Base-by-base conservation (phyloP, 2,329 filamentous ascomycete genomes). In the Ascosphaera pollenicola region DNA sequence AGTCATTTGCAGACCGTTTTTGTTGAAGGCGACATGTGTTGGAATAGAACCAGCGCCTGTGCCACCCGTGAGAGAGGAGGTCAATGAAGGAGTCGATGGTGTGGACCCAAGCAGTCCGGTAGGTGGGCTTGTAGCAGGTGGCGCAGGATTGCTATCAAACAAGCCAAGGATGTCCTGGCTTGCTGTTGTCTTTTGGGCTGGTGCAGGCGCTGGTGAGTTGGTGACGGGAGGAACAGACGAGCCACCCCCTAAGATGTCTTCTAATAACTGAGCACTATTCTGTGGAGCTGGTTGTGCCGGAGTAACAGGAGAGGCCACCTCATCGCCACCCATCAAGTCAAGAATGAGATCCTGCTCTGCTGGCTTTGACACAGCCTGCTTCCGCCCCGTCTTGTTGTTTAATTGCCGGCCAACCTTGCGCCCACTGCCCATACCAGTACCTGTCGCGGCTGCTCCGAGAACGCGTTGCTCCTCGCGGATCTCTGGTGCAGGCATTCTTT, bases 401-500 rank as follows among this genome's bases (percentile, higher is more conserved):
- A 24, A 10, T 10, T 24, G 21, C 21, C 21, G 21, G 21, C 21
- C 21, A 5, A 10, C 21, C 21, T 24, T 24, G 21, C 21, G 21
- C 21, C 21, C 21, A 24, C 21, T 24, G 4, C 21, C 21, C 21
- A 24, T 24, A 24, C 21, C 21, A 24, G 21, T 24, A 5, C 21
- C 21, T 24, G 21, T 5, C 10, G 21, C 5, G 1, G 83, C 76
- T 50, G 87, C 79, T 35, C 85, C 85, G 15, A 98, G 66, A 2
- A 94, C 85, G 43, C 87, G 70, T 40, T 89, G 87, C 55, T 92
- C 83, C 55, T 98, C 89, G 47, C 87, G 83, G 51, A 98, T 95
- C 56, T 95, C 87, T 7, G 89, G 89, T 2, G 89, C 73, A 6
- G 89, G 89, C 91, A 98, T 98, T 57, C 89, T 91, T 60, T 98